Conservation (phyloP, 257 asterid species). For the Sherardia arvensis region DNA sequence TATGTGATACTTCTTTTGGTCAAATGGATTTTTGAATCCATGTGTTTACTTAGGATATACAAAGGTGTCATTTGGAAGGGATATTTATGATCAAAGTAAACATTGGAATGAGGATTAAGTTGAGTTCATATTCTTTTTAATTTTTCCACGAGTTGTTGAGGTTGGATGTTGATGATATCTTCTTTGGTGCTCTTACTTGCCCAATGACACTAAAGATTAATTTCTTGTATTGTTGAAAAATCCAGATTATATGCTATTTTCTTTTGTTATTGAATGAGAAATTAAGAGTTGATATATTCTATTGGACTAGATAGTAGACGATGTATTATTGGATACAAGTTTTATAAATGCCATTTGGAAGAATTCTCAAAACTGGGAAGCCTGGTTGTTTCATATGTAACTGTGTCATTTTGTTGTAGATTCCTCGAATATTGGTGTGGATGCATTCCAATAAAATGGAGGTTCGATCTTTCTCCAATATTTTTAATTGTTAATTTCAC, state of each 20-base stretch:
- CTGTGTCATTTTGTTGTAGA: slow-evolving; percentile 31
- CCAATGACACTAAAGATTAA: too few relatives aligned
- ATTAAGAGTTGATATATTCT: too few relatives aligned
- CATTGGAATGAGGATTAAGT: slow-evolving; percentile 95
- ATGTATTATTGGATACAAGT: background rate
- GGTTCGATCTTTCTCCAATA: slow-evolving; percentile 38
- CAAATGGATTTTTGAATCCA: slow-evolving; percentile 8
- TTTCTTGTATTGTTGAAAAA: too few relatives aligned
- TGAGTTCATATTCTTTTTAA: slow-evolving; percentile 14
- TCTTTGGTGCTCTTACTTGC: background rate
- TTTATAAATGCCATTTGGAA: background rate
- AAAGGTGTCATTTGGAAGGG: slow-evolving; percentile 96
- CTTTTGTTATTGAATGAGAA: background rate
- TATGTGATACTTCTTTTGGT: background rate
- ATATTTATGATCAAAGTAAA: slow-evolving; percentile 72
- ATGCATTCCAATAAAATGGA: slow-evolving; percentile 99
- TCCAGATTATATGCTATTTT: too few relatives aligned
- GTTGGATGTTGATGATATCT: background rate
- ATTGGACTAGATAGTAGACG: background rate
- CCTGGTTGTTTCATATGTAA: too few relatives aligned
- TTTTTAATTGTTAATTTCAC: background rate
- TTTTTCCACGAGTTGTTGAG: background rate
- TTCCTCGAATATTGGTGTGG: slow-evolving; percentile 96
- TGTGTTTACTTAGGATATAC: slow-evolving; percentile 60
- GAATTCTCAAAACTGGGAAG: background rate